Evolutionary conservation across 2,329 filamentous ascomycete genomes (phyloP).

Genomic region (Alternaria solani): DNA sequence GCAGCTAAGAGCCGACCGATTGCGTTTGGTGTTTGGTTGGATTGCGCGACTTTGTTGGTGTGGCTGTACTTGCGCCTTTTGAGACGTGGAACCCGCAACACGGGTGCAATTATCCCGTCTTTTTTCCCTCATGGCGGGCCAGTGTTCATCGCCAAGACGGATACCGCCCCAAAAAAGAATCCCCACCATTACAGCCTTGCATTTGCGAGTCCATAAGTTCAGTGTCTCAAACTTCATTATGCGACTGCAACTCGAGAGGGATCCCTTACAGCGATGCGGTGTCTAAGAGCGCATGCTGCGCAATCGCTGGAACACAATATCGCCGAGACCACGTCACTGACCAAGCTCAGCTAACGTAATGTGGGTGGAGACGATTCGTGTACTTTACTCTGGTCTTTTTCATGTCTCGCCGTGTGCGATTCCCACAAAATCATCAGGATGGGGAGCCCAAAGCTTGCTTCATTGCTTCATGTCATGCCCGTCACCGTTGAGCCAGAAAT

Average conservation of each 20-base stretch:
- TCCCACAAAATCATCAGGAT: neutral
- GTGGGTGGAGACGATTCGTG: neutral
- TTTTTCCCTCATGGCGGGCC: neutral
- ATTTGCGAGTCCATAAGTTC: neutral
- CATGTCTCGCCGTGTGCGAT: neutral
- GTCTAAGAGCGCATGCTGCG: neutral
- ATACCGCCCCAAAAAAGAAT: neutral
- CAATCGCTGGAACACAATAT: neutral
- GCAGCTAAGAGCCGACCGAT: neutral
- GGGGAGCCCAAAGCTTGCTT: neutral
- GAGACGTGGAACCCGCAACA: neutral
- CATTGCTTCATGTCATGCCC: neutral
- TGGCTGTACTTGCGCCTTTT: neutral
- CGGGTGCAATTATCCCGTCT: neutral
- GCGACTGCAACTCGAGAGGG: neutral
- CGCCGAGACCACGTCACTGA: neutral
- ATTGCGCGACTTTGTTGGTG: neutral
- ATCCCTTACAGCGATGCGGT: neutral
- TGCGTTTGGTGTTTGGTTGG: neutral
- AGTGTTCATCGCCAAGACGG: constrained; percentile 1
- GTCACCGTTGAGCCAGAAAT: neutral
- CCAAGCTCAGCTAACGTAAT: neutral
- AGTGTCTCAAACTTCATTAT: neutral
- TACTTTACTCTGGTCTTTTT: neutral
- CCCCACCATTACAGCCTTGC: neutral